phyloP scores from a whole-genome alignment of 2,329 filamentous ascomycete species.

The Ophiostoma australiae region DNA sequence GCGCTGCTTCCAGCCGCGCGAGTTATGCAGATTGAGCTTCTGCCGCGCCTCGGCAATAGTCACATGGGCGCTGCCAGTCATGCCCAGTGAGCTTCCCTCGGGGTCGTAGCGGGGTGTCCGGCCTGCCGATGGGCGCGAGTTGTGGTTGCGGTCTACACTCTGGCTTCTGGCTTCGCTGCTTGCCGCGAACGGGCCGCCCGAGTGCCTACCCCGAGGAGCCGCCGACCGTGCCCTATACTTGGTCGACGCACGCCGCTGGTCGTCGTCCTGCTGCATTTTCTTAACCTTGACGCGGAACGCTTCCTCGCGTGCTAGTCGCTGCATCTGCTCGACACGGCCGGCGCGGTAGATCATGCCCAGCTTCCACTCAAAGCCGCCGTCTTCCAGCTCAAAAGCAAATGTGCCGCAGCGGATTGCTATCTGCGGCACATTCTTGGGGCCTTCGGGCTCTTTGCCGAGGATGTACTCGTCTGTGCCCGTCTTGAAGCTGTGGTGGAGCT shows the following conservation, averaged over 20 bases:
- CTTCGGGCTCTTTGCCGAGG: constrained; percentile 76
- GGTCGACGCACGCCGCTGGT: constrained; percentile 45
- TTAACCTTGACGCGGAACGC: constrained; percentile 85
- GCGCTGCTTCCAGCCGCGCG: constrained; percentile 84
- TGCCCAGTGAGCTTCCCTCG: constrained; percentile 61
- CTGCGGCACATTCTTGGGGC: constrained; percentile 79
- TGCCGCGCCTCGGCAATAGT: constrained; percentile 71
- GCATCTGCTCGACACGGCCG: constrained; percentile 82
- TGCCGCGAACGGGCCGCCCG: background rate
- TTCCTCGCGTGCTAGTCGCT: constrained; percentile 82
- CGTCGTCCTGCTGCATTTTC: constrained; percentile 69
- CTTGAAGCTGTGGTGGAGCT: constrained; percentile 88
- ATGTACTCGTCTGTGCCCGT: constrained; percentile 86
- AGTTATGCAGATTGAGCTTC: constrained; percentile 72
- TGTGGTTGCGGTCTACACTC: constrained; percentile 48
- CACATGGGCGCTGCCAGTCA: constrained; percentile 68
- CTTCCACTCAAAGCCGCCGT: constrained; percentile 97
- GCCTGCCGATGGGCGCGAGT: constrained; percentile 35
- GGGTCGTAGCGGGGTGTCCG: constrained; percentile 68
- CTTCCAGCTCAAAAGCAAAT: constrained; percentile 86
- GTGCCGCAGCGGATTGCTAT: constrained; percentile 76
- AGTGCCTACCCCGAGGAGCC: background rate
- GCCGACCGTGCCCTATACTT: constrained; percentile 50
- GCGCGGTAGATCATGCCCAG: constrained; percentile 88
- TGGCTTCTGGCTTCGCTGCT: constrained; percentile 31